Conservation (phyloP, 345 rosid species). For the Euphorbia lathyris region DNA sequence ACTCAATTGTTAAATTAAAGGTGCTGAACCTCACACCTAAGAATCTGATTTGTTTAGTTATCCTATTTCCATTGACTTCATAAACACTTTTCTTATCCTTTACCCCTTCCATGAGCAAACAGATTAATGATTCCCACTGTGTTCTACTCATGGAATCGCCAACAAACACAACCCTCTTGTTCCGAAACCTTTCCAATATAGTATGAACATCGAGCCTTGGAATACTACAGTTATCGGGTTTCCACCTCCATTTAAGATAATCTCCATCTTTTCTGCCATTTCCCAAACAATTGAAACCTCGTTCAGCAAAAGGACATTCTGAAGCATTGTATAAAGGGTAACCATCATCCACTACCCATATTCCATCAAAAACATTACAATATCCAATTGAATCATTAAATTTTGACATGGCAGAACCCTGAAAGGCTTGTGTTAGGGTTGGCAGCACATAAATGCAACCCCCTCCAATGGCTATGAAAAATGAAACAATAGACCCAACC, state of each 20-base stretch:
- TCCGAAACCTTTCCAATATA: too few species aligned
- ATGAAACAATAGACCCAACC: conserved; percentile 51
- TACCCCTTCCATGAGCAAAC: conserved; percentile 79
- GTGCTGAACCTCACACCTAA: conserved; percentile 76
- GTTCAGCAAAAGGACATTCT: conserved; percentile 70
- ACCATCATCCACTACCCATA: conserved; percentile 58
- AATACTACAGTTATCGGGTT: too few species aligned
- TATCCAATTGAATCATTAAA: conserved; percentile 30
- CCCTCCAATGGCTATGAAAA: conserved; percentile 44
- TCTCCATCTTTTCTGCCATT: conserved; percentile 61
- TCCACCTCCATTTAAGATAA: conserved; percentile 87
- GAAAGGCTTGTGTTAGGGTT: conserved; percentile 46
- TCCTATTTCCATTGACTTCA: conserved; percentile 71
- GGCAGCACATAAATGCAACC: conserved; percentile 69
- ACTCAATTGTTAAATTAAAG: conserved; percentile 71
- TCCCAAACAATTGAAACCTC: conserved; percentile 76
- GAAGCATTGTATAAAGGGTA: conserved; percentile 73
- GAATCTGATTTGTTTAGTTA: conserved; percentile 75
- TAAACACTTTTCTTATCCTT: conserved; percentile 78
- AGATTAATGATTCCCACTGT: conserved; percentile 88
- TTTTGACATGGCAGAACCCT: conserved; percentile 38
- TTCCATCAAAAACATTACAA: conserved; percentile 64
- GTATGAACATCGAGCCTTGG: too few species aligned
- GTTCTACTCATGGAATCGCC: conserved; percentile 93
- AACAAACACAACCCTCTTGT: conserved; percentile 79